Conservation (phyloP, 208 protist species). For the Trypanosomatidae sp. region DNA sequence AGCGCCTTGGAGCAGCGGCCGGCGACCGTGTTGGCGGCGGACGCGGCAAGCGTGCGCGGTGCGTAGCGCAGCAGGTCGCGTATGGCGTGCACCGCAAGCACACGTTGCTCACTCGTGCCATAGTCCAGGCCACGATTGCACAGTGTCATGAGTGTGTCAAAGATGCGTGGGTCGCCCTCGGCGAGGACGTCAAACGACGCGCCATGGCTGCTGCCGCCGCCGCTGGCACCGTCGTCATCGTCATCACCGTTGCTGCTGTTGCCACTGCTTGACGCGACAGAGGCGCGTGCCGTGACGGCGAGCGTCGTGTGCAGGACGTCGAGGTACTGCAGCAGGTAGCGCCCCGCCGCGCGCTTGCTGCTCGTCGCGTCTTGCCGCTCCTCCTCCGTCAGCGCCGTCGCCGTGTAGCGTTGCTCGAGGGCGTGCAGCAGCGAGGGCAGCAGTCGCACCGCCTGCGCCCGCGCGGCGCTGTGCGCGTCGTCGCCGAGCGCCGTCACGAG, state of each 20-base stretch:
- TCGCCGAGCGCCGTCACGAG: conserved; percentile 62
- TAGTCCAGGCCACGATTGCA: conserved; percentile 86
- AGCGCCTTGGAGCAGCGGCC: conserved; percentile 85
- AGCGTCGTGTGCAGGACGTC: conserved; percentile 54
- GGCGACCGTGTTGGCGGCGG: conserved; percentile 61
- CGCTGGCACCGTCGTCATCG: too few species aligned
- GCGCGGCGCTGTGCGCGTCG: conserved; percentile 1
- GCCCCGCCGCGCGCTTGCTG: conserved; percentile 60
- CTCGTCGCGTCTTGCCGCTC: conserved; percentile 63
- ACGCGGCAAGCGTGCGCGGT: conserved; percentile 47
- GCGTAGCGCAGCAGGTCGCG: conserved; percentile 75
- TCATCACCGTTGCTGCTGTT: too few species aligned
- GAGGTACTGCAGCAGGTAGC: conserved; percentile 77
- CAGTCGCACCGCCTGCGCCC: conserved; percentile 31
- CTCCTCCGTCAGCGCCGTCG: conserved; percentile 48
- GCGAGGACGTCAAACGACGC: conserved; percentile 58
- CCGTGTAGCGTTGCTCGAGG: conserved; percentile 41
- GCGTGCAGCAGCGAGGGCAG: conserved; percentile 43
- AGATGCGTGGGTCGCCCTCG: conserved; percentile 61
- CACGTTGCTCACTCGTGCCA: conserved; percentile 70
- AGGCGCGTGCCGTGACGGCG: conserved; percentile 39
- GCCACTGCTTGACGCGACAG: too few species aligned
- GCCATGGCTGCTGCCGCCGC: conserved; percentile 14
- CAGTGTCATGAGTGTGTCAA: conserved; percentile 74
- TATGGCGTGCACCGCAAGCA: conserved; percentile 83